Evolutionary conservation across 345 rosid species (phyloP).

Genomic region (Salix suchowensis): DNA sequence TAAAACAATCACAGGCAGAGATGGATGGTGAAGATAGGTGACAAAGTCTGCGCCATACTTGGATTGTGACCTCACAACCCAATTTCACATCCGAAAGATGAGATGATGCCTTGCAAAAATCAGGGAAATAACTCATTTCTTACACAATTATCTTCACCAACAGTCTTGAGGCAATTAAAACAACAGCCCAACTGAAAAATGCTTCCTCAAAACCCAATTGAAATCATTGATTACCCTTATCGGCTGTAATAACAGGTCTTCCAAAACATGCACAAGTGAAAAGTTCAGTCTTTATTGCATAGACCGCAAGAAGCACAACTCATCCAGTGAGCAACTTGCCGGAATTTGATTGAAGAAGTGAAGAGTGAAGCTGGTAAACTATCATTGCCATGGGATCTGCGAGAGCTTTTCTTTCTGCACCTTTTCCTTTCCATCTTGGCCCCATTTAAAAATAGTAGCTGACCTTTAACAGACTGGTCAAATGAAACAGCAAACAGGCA

Average conservation of each 20-base stretch:
- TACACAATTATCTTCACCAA: conserved; percentile 23
- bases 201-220: conserved; percentile 77
- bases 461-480: neutral
- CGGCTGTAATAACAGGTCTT: conserved; percentile 42
- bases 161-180: conserved; percentile 58
- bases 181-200: conserved; percentile 46
- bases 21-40: conserved; percentile 74
- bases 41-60: conserved; percentile 77
- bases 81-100: conserved; percentile 61
- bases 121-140: conserved; percentile 45
- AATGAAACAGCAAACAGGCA: neutral
- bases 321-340: neutral
- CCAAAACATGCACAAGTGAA: conserved; percentile 73
- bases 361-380: neutral
- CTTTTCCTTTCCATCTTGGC: neutral
- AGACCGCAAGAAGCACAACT: neutral
- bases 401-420: neutral
- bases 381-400: neutral
- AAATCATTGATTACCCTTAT: conserved; percentile 65
- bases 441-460: neutral
- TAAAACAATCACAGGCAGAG: conserved; percentile 56
- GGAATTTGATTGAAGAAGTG: neutral
- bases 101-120: conserved; percentile 62
- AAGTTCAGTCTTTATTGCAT: conserved; percentile 11
- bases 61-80: conserved; percentile 67